These are phyloP conservation scores for Colletotrichum cereale DNA, from an alignment of 2,329 filamentous ascomycete species.

Conservation along the genomic window DNA sequence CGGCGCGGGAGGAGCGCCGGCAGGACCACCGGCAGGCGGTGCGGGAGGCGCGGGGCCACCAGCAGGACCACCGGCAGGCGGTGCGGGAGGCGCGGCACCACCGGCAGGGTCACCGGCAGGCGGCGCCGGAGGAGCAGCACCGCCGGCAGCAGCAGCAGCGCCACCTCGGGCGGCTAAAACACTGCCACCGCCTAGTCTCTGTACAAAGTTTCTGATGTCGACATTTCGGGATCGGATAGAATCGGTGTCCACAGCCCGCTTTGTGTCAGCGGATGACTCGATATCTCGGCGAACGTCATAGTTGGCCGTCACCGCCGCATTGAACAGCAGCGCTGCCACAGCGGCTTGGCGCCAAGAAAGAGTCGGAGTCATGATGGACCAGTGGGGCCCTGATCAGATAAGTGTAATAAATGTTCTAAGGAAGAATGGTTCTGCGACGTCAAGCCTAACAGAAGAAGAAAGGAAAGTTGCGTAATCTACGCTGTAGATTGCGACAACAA, in stretches of 20 bases:
- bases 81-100: too few species aligned
- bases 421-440: conserved; percentile 17
- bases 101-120: too few species aligned
- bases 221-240: conserved; percentile 5
- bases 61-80: too few species aligned
- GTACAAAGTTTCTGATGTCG: conserved; percentile 20
- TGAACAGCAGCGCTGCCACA: conserved; percentile 34
- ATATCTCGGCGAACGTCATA: conserved; percentile 17
- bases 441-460: conserved; percentile 31
- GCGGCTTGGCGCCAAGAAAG: conserved; percentile 34
- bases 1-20: too few species aligned
- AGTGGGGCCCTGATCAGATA: background rate
- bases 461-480: conserved; percentile 12
- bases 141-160: background rate
- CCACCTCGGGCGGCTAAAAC: conserved; percentile 17
- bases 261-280: conserved; percentile 21
- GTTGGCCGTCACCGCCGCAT: conserved; percentile 27
- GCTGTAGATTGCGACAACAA: background rate
- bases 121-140: too few species aligned
- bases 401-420: background rate
- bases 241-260: conserved; percentile 24
- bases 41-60: too few species aligned
- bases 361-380: conserved; percentile 1
- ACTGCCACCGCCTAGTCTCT: conserved; percentile 19
- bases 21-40: background rate